Conservation (phyloP, 108 stramenopile genomes). For the Discostella pseudostelligera region DNA sequence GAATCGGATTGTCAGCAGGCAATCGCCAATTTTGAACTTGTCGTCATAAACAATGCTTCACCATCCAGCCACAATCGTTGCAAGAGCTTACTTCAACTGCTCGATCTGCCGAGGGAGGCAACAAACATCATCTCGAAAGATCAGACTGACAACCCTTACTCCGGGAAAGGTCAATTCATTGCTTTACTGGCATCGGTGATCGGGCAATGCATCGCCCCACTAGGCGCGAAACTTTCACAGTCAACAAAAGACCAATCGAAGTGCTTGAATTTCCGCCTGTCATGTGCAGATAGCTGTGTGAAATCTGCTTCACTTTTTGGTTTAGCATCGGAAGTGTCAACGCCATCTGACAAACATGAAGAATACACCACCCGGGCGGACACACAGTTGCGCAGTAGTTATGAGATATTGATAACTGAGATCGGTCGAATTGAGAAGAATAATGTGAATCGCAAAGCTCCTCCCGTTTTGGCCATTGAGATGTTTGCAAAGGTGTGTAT, state of each 20-base stretch:
- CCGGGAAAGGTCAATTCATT: slow-evolving; percentile 1
- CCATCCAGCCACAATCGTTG: slow-evolving; percentile 24
- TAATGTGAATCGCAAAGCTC: slow-evolving; percentile 9
- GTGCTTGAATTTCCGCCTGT: slow-evolving; percentile 22
- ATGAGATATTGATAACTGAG: slow-evolving; percentile 21
- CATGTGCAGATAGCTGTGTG: slow-evolving; percentile 26
- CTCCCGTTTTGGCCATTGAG: slow-evolving; percentile 28
- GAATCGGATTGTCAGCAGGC: neutral
- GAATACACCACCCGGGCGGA: slow-evolving; percentile 11
- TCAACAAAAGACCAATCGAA: slow-evolving; percentile 12
- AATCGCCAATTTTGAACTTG: slow-evolving; percentile 22
- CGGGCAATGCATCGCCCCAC: slow-evolving; percentile 31
- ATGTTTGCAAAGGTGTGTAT: slow-evolving; percentile 39
- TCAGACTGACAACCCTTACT: slow-evolving; percentile 1
- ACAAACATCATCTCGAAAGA: slow-evolving; percentile 23
- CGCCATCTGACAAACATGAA: slow-evolving; percentile 2
- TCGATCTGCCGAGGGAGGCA: slow-evolving; percentile 36
- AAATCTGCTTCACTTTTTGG: slow-evolving; percentile 36
- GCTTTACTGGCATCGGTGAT: slow-evolving; percentile 27
- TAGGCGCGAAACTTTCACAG: slow-evolving; percentile 22
- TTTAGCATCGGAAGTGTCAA: slow-evolving; percentile 13
- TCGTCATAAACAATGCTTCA: slow-evolving; percentile 21
- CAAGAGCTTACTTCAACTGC: slow-evolving; percentile 23
- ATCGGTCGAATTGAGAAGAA: slow-evolving; percentile 7
- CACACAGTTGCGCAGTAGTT: slow-evolving; percentile 28